Evolutionary conservation across 495 filamentous ascomycete species (phyloP), one percentile per base, ranked within the genome.

Genomic region (Aspergillus hancockii): DNA sequence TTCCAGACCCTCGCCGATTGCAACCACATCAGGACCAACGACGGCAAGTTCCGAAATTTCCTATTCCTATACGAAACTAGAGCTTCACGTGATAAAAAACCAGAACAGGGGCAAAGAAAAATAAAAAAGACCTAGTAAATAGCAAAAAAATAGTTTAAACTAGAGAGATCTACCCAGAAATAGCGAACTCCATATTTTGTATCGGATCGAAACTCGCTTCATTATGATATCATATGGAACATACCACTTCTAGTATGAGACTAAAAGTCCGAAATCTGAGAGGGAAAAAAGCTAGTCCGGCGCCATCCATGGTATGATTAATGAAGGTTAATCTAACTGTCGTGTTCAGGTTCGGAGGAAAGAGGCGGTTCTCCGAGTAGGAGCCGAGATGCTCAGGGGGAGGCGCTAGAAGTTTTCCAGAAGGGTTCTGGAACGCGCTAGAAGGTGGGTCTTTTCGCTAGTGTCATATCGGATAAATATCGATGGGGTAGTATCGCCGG

Each of bases 391-490:
- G n/a, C 23, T 49, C 41, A 57, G 28, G 54, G 21, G 55, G 31
- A 49, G 55, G 51, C 68, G 53, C 72, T 69, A 74, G 71, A 73
- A 74, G 40, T 45, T 58, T 72, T 74, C 68, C 56, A 68, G 73
- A 76, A 76, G 25, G 30, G 32, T 71, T 70, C 66, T 67, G 36
- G 72, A 75, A 75, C 52, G 55, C 16, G 49, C 68, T 68, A 71
- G 66, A 71, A 67, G 58, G 59, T 51, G 55, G 43, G 57, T 41
- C 25, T 19, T 14, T 58, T 34, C 52, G 32, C 53, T 36, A 52
- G 58, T 54, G n/a, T 25, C 4, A 21, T 41, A 7, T 28, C 25
- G 25, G 25, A 28, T 28, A 3, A 28, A 3, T 28, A 28, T 28
- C 25, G 25, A 28, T 28, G 25, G 25, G 25, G 25, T 7, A 28